A percentile compares a stretch with the other conserved stretches of the same genome.
Conservation (phyloP, 805 yeast species). For the Groenewaldozyma salmanticensis region DNA sequence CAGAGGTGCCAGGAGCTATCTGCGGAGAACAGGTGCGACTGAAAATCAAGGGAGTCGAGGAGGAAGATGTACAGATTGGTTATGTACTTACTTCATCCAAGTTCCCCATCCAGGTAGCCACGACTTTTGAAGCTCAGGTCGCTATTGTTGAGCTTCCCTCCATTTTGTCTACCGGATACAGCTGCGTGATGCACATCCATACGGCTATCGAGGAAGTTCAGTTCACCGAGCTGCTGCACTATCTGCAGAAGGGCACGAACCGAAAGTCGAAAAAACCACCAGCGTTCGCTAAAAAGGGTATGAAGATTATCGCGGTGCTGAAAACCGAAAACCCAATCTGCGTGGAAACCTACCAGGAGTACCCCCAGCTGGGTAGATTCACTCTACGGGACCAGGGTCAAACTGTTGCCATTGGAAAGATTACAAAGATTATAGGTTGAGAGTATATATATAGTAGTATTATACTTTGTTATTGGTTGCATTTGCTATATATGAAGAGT, state of each 20-base stretch:
- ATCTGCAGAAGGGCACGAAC: slow-evolving; percentile 93
- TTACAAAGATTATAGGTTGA: slow-evolving; percentile 59
- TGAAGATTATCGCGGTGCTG: slow-evolving; percentile 90
- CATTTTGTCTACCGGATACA: slow-evolving; percentile 87
- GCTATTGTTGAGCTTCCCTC: slow-evolving; percentile 96
- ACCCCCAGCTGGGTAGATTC: slow-evolving; percentile 95
- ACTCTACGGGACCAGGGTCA: slow-evolving; percentile 98
- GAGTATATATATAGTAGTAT: neutral
- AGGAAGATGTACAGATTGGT: slow-evolving; percentile 89
- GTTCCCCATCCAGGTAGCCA: slow-evolving; percentile 85
- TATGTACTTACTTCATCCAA: slow-evolving; percentile 79
- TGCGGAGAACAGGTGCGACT: slow-evolving; percentile 97
- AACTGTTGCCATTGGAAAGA: slow-evolving; percentile 97
- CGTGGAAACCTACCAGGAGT: slow-evolving; percentile 83
- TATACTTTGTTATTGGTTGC: neutral
- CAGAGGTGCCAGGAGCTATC: slow-evolving; percentile 78
- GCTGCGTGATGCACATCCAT: slow-evolving; percentile 98
- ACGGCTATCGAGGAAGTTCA: slow-evolving; percentile 95
- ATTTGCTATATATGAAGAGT: neutral
- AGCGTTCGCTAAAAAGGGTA: slow-evolving; percentile 96
- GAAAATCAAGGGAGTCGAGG: slow-evolving; percentile 90
- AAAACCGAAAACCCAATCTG: slow-evolving; percentile 84
- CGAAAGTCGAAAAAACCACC: slow-evolving; percentile 95
- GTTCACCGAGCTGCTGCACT: slow-evolving; percentile 74
- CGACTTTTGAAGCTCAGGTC: slow-evolving; percentile 88